Conservation (phyloP, 768 basidiomycete species). For the Trametes coccinea region DNA sequence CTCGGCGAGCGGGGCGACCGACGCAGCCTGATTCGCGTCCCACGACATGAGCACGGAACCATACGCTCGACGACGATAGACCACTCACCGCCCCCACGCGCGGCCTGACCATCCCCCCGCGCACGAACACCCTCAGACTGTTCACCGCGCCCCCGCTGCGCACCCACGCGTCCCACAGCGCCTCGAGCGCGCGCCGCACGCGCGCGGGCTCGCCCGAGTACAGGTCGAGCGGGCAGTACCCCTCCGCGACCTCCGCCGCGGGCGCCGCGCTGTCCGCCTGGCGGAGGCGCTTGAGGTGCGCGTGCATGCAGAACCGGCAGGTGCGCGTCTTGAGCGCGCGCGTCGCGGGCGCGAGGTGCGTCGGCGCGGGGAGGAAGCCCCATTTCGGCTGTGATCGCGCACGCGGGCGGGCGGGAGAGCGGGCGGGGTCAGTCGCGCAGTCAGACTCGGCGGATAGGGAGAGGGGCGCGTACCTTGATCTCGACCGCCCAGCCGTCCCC, state of each 20-base stretch:
- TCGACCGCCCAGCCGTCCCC: constrained; percentile 72
- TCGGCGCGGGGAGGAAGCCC: constrained; percentile 79
- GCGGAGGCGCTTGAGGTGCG: constrained; percentile 41
- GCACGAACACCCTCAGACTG: constrained; percentile 79
- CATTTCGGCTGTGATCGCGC: constrained; percentile 82
- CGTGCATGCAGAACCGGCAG: constrained; percentile 93
- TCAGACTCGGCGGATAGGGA: background rate
- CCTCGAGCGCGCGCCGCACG: constrained; percentile 60
- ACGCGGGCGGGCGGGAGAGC: background rate
- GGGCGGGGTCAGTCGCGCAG: too few species aligned
- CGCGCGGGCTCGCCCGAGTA: constrained; percentile 72
- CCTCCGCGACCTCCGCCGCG: constrained; percentile 32
- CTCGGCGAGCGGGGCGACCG: constrained; percentile 25
- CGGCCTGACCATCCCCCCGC: constrained; percentile 62
- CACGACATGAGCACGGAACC: too few species aligned
- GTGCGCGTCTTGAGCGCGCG: constrained; percentile 61
- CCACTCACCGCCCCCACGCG: constrained; percentile 29
- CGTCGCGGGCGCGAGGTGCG: constrained; percentile 61
- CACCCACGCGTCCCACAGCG: constrained; percentile 75
- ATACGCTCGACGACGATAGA: background rate
- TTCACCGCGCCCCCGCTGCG: constrained; percentile 65
- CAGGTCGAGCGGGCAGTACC: constrained; percentile 90
- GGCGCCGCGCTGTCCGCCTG: too few species aligned
- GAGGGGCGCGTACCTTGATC: constrained; percentile 69
- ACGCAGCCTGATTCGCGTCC: constrained; percentile 14